Evolutionary conservation across 139 green algal genomes (phyloP), one percentile per base, ranked within the genome.

Genomic region (Chlamydomonas sphaeroides): DNA sequence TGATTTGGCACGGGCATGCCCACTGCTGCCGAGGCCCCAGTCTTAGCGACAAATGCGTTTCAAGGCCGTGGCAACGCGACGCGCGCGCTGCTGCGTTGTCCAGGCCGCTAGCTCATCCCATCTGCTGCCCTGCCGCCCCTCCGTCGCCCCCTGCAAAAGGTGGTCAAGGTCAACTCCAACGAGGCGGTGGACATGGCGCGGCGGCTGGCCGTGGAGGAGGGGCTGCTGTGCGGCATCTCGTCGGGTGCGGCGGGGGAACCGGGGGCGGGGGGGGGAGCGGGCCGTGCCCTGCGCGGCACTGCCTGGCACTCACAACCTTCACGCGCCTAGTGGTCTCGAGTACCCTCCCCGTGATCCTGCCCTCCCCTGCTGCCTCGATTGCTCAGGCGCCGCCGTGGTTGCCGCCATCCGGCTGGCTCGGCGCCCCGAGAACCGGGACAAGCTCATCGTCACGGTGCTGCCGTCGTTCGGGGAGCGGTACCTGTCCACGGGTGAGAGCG

Each of bases 391-490:
- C 33, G 90, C 90, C 5, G 94, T 96, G 41, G 68, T 78, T 33
- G 94, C 94, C 21, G 86, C 91, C 23, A 28, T 91, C 45, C 88
- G 87, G 45, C 70, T 97, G 14, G 94, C 91, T 15, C 86, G 89
- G 61, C 89, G 96, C 45, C 85, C 89, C 0, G 97, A 99, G 92
- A 98, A 98, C 88, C 87, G 88, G n/a, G 97, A 93, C 85, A 99
- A 99, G 93, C 92, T 97, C 26, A 90, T 99, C 2, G 95, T 96
- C 18, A 87, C 90, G 14, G 91, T 99, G 65, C 87, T 99, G 77
- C 97, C 97, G 6, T 96, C 89, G 77, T 99, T 98, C 85, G 97
- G 96, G 0, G 97, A 99, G 92, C 89, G 97, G 0, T 99, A 99
- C 89, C 90, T 99, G 38, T 97, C 93, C 3, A 97, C 94, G 17